Evolutionary conservation across 441 rosid species (phyloP).

Genomic region (Erodium trifolium): DNA sequence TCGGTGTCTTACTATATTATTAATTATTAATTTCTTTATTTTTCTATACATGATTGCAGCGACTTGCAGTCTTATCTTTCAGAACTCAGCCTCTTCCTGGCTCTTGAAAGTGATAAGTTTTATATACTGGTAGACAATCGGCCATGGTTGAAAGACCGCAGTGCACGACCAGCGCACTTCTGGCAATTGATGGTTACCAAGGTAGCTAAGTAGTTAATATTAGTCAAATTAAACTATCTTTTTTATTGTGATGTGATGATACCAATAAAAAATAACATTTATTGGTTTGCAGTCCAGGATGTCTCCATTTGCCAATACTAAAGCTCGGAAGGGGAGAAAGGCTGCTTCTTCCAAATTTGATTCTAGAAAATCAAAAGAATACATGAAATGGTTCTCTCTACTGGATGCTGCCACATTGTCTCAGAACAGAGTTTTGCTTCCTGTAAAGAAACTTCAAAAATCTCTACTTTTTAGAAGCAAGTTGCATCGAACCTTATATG

Average conservation of each 20-base stretch:
- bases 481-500: constrained; percentile 66
- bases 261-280: constrained; percentile 18
- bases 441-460: constrained; percentile 58
- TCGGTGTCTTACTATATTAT: no score
- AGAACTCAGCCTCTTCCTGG: constrained; percentile 71
- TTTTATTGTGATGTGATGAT: not conserved
- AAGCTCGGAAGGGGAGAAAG: constrained; percentile 46
- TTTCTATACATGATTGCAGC: constrained; percentile 39
- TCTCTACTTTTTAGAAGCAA: constrained; percentile 53
- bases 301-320: constrained; percentile 90
- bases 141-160: constrained; percentile 68
- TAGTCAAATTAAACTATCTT: not conserved
- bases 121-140: constrained; percentile 86
- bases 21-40: constrained; percentile 10
- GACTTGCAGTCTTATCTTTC: constrained; percentile 96
- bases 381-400: constrained; percentile 58
- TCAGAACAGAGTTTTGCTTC: constrained; percentile 43
- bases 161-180: constrained; percentile 57
- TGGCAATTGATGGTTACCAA: constrained; percentile 98
- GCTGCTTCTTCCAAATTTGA: constrained; percentile 30
- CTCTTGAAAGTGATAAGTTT: constrained; percentile 61
- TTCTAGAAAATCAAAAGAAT: constrained; percentile 31
- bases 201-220: constrained; percentile 33
- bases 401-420: constrained; percentile 54
- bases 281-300: constrained; percentile 65